phyloP scores from a whole-genome alignment of 2,329 filamentous ascomycete species.

The Apiospora malaysiana region DNA sequence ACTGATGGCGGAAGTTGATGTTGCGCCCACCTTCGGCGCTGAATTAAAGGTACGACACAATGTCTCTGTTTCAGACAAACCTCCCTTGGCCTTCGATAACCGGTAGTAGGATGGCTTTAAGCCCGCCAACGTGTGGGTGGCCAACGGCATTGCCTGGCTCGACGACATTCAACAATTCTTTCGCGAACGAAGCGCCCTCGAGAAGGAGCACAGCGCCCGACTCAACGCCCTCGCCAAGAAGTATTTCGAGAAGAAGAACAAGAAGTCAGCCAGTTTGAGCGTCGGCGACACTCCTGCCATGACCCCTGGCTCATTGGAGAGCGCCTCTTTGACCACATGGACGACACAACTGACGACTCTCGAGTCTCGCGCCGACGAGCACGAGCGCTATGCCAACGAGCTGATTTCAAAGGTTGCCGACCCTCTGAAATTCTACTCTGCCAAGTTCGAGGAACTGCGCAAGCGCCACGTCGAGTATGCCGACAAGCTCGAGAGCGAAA shows the following conservation, averaged over 20 bases:
- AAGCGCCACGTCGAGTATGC: slow-evolving; percentile 92
- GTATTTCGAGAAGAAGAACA: slow-evolving; percentile 96
- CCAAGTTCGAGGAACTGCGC: slow-evolving; percentile 86
- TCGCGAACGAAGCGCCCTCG: slow-evolving; percentile 89
- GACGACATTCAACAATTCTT: slow-evolving; percentile 98
- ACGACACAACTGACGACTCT: slow-evolving; percentile 89
- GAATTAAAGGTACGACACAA: slow-evolving; percentile 78
- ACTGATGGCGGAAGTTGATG: slow-evolving; percentile 82
- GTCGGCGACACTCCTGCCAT: slow-evolving; percentile 92
- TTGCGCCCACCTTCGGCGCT: slow-evolving; percentile 84
- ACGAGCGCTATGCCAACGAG: slow-evolving; percentile 82
- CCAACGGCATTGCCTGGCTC: slow-evolving; percentile 89
- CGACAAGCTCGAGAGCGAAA: slow-evolving; percentile 85
- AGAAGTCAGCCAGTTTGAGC: slow-evolving; percentile 84
- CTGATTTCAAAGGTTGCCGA: slow-evolving; percentile 83
- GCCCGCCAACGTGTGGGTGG: slow-evolving; percentile 89
- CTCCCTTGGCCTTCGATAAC: slow-evolving; percentile 29
- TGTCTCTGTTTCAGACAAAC: slow-evolving; percentile 22
- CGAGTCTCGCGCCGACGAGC: slow-evolving; percentile 85
- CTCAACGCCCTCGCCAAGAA: slow-evolving; percentile 89
- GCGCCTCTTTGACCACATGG: slow-evolving; percentile 97
- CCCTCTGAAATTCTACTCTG: slow-evolving; percentile 76
- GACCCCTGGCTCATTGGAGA: slow-evolving; percentile 94
- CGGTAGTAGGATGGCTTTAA: slow-evolving; percentile 87
- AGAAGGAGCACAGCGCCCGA: slow-evolving; percentile 95